phyloP scores from a whole-genome alignment of 2,329 filamentous ascomycete genomes.

The Neonectria magnoliae region DNA sequence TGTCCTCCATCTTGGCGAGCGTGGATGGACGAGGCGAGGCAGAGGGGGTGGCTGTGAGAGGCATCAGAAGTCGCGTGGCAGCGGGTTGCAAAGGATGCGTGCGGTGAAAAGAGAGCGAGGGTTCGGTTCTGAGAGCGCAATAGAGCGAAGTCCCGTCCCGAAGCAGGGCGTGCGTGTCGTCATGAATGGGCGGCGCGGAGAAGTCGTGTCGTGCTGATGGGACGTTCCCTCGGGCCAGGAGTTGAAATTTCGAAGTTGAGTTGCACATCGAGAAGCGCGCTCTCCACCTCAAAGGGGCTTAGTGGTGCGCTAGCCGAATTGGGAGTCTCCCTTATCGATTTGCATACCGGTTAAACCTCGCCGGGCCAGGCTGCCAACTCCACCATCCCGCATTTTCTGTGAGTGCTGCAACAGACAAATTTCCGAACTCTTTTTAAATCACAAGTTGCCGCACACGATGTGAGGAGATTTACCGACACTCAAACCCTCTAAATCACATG shows the following conservation, averaged over 20 bases:
- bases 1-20: slow-evolving; percentile 98
- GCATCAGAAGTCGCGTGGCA: slow-evolving; percentile 75
- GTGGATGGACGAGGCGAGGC: slow-evolving; percentile 79
- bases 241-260: slow-evolving; percentile 59
- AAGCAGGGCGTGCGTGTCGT: slow-evolving; percentile 46
- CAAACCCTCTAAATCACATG: slow-evolving; percentile 28
- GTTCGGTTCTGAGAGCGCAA: slow-evolving; percentile 42
- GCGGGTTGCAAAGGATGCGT: slow-evolving; percentile 53
- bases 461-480: slow-evolving; percentile 24
- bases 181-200: slow-evolving; percentile 49
- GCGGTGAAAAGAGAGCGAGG: slow-evolving; percentile 45
- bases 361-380: slow-evolving; percentile 29
- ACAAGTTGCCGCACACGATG: slow-evolving; percentile 28
- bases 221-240: slow-evolving; percentile 49
- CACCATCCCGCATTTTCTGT: slow-evolving; percentile 45
- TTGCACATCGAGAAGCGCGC: slow-evolving; percentile 52
- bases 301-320: slow-evolving; percentile 48
- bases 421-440: slow-evolving; percentile 22
- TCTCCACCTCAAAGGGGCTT: slow-evolving; percentile 49
- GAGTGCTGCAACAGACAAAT: slow-evolving; percentile 32
- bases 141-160: slow-evolving; percentile 49
- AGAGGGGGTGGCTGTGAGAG: slow-evolving; percentile 80
- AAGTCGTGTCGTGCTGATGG: slow-evolving; percentile 47
- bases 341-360: slow-evolving; percentile 48
- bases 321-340: slow-evolving; percentile 46